Evolutionary conservation across 768 basidiomycete species (phyloP), one percentile per base, ranked within the genome.

Genomic region (Amanita subjunquillea): DNA sequence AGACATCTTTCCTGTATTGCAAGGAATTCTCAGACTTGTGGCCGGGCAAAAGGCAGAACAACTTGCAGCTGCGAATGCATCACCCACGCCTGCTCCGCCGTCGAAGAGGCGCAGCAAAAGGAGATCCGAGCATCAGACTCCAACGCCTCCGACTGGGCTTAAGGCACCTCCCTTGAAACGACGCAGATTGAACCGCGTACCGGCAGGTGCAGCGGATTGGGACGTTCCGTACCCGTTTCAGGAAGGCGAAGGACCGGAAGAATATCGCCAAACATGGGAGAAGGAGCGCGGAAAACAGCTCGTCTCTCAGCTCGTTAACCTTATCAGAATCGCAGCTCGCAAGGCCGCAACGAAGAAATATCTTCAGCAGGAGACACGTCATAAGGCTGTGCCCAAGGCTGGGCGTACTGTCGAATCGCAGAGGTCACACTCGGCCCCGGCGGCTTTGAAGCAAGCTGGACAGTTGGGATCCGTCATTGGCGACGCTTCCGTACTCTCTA

Each of bases 201-300:
- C 88, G 32, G 88, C 88, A 20, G 88, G 88, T 9, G 88, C 88
- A 1, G 73, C 65, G 1, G 86, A 89, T 60, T 91, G 88, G 88
- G 86, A 89, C 58, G 77, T 90, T 0, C 88, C 88, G 0, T 90
- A 82, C 63, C 88, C 88, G 5, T 90, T 90, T 56, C 66, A 64
- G 38, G 68, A 73, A 45, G 88, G 85, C 27, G 83, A 91, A 57
- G 88, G 84, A 2, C 85, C 88, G 2, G 62, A 74, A 15, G 69
- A 72, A n/a, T 90, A 90, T 63, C 72, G 66, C 7, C 63, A 70
- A 48, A 81, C 69, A 25, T 89, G 87, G 88, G 77, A 81, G 55
- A 73, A 67, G 43, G 76, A 83, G 34, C 76, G 87, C 27, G 75
- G 78, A 4, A 79, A 77, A 55, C 78, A 77, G 58, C 68, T 90